Evolutionary conservation across 176 grass and related monocot genomes (phyloP), one percentile per base, ranked within the genome.

Genomic region (Zea luxurians): DNA sequence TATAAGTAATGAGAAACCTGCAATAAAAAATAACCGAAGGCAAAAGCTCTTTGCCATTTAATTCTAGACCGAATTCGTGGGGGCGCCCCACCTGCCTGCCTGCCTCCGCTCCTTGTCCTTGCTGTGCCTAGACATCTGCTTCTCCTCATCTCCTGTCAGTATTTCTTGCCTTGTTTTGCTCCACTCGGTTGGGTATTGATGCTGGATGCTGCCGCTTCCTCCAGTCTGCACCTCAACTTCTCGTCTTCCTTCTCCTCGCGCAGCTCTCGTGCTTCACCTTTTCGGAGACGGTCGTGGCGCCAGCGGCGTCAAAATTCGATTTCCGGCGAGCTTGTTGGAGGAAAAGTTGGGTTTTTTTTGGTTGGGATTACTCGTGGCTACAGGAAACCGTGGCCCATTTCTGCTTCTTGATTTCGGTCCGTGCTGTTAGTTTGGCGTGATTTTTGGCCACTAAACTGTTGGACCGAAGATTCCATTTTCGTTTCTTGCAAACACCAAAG

Each of bases 111-210:
- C 41, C 41, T 27, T 27, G 27, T 27, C 27, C 27, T 72, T n/a
- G 16, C 76, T 10, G 75, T 70, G 81, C 41, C 55, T 73, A 60
- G 40, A 49, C 72, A 77, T 49, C 57, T 67, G 66, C 87, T 71
- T 48, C 71, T 70, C 17, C 63, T 84, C 64, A 27, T 27, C 64
- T 58, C 17, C 63, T 84, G 77, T 64, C 72, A 77, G 0, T 18
- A 49, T 68, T 82, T 37, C 68, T 21, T 59, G 58, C 38, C 67
- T 70, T 40, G 50, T 66, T 64, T 78, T 52, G 10, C 11, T 72
- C 77, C 45, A 71, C 47, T 64, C 35, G 61, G 66, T 61, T 76
- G 16, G 68, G 18, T 58, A 37, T 75, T 37, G 44, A 15, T 5
- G 6, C 41, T 52, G 47, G 44, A 15, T 5, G 6, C 41, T 52